A percentile compares a stretch with the other conserved stretches of the same genome.
Conservation (phyloP, 805 yeast genomes). For the Candida silvicultrix region DNA sequence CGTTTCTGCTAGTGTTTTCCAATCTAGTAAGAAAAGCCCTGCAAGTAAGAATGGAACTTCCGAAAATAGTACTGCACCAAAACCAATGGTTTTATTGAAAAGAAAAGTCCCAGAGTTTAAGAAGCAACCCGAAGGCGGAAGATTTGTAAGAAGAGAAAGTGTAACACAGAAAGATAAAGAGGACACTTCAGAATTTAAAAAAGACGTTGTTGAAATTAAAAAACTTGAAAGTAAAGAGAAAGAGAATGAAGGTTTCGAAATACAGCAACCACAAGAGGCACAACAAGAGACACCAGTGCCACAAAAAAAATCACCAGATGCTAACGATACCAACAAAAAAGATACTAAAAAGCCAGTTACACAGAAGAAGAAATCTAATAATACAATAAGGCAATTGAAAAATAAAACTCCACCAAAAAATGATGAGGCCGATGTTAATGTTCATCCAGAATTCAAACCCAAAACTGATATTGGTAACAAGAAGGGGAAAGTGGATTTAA, state of each 20-base stretch:
- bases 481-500: neutral
- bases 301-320: neutral
- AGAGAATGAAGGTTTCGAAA: too few species aligned
- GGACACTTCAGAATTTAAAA: neutral
- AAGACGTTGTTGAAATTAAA: neutral
- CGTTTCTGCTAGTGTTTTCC: conserved; percentile 1
- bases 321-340: too few species aligned
- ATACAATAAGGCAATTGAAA: too few species aligned
- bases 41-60: neutral
- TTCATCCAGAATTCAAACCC: neutral
- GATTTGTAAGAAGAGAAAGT: neutral
- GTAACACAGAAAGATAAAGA: neutral
- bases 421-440: neutral
- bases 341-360: too few species aligned
- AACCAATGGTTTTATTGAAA: conserved; percentile 10
- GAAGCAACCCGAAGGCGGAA: neutral
- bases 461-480: too few species aligned
- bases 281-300: too few species aligned
- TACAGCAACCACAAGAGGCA: too few species aligned
- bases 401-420: too few species aligned
- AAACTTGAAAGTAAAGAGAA: neutral
- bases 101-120: conserved; percentile 6
- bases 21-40: conserved; percentile 3
- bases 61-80: neutral
- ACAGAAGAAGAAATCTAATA: too few species aligned